These are phyloP conservation scores for Agrocybe pediades DNA, from an alignment of 768 basidiomycete species.

Conservation along the genomic window DNA sequence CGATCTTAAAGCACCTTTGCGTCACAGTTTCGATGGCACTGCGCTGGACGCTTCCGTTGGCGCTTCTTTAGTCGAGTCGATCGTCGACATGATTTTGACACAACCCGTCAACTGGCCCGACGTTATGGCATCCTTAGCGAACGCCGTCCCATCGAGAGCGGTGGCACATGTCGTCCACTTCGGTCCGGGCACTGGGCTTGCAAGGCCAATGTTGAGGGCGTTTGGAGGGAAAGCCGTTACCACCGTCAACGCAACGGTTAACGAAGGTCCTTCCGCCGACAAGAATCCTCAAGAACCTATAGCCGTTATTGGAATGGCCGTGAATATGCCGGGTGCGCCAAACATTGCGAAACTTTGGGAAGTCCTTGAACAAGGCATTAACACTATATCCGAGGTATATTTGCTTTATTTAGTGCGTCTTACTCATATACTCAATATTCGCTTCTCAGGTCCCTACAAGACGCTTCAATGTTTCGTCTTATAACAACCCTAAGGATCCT, in stretches of 20 bases:
- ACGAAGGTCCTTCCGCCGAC: neutral
- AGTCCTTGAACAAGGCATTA: conserved; percentile 54
- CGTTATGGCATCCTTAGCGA: conserved; percentile 31
- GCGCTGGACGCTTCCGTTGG: conserved; percentile 22
- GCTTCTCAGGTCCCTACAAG: conserved; percentile 55
- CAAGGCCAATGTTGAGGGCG: conserved; percentile 38
- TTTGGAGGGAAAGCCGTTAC: conserved; percentile 21
- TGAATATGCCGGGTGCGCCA: conserved; percentile 55
- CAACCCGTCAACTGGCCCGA: conserved; percentile 56
- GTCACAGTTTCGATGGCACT: conserved; percentile 47
- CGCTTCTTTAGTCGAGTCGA: conserved; percentile 38
- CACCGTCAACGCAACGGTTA: conserved; percentile 25
- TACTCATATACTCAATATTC: conserved; percentile 5
- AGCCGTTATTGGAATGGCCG: conserved; percentile 74
- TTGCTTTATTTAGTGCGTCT: conserved; percentile 8
- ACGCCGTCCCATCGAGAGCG: conserved; percentile 17
- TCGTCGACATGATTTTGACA: conserved; percentile 51
- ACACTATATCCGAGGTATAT: conserved; percentile 60
- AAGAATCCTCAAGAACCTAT: conserved; percentile 40
- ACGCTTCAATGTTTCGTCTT: conserved; percentile 53
- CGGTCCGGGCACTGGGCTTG: conserved; percentile 41
- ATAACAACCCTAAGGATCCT: conserved; percentile 15
- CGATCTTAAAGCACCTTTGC: conserved; percentile 49
- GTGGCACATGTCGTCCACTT: conserved; percentile 43
- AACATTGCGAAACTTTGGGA: conserved; percentile 56